phyloP scores from a whole-genome alignment of 495 filamentous ascomycete genomes.

The Alectoria sarmentosa region DNA sequence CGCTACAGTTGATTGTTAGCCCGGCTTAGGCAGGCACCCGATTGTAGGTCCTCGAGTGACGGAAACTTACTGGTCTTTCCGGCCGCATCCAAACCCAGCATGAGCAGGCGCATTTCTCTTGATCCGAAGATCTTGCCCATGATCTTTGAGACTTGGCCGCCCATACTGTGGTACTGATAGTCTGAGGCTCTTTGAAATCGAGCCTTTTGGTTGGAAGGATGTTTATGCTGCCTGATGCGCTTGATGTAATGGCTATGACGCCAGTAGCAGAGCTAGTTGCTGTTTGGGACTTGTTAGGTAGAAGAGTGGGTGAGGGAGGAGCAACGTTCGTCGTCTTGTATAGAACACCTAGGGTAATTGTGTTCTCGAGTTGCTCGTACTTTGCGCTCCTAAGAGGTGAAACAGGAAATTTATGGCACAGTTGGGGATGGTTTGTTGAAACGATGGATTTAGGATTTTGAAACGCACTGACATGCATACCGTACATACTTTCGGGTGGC shows the following conservation, averaged over 20 bases:
- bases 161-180: slow-evolving; percentile 47
- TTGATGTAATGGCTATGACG: neutral
- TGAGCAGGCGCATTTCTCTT: slow-evolving; percentile 89
- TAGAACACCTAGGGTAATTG: no score
- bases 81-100: slow-evolving; percentile 98
- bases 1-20: slow-evolving; percentile 30
- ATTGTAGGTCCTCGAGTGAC: neutral
- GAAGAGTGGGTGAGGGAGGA: no score
- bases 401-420: no score
- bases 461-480: slow-evolving; percentile 12
- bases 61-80: slow-evolving; percentile 73
- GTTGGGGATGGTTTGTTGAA: neutral
- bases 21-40: neutral
- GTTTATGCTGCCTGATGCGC: neutral
- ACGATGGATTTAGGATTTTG: neutral
- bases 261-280: neutral
- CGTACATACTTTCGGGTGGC: neutral
- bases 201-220: neutral
- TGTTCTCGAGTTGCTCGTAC: neutral
- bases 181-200: no score
- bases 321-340: neutral
- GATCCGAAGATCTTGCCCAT: slow-evolving; percentile 98
- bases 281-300: no score
- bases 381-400: neutral
- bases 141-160: slow-evolving; percentile 75